Evolutionary conservation across 2,329 filamentous ascomycete genomes (phyloP), one percentile per base, ranked within the genome.

Genomic region (Penicillium sp.): DNA sequence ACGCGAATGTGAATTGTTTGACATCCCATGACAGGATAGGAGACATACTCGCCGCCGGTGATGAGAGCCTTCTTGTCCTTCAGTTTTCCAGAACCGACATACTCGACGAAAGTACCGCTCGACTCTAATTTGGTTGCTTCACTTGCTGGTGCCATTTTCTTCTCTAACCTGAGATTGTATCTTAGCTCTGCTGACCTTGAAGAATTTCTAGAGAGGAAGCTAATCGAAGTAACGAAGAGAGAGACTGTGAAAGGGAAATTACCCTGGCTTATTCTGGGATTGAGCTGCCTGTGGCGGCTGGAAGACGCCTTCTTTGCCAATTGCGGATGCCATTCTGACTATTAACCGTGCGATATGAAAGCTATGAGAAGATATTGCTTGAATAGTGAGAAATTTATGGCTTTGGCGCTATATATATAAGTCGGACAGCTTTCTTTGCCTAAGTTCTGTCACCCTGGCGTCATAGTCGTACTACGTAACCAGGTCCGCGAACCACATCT

Each of bases 11-110:
- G 37, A 29, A 10, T 12, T 69, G 61, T 78, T 73, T 2, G 75
- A n/a, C n/a, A n/a, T n/a, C n/a, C 75, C 1, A 80, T 70, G 55
- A 0, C 80, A 78, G 80, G 68, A 54, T 81, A 74, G 6, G 32
- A 9, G 2, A 64, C 75, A 54, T 63, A 78, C 75, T 80, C 78
- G 57, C 78, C 78, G 3, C 77, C 77, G 0, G 77, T 80, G 51
- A 81, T 77, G 7, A 80, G 58, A 2, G 73, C 75, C 35, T 77
- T 79, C 58, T 71, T 72, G 7, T 70, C 73, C 31, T 71, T 71
- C 40, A 81, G 62, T 53, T 78, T 79, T 15, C 69, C 71, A 1
- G 73, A 74, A 0, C 75, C 75, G 21, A 63, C 52, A 60, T 74
- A 74, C 45, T 72, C 68, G 4, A 59, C 40, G 19, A 68, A 65